Percentiles rank a stretch among this genome's conserved stretches.
Evolutionary conservation across 2,329 filamentous ascomycete genomes (phyloP).

Genomic region (Cladobotryum protrusum): DNA sequence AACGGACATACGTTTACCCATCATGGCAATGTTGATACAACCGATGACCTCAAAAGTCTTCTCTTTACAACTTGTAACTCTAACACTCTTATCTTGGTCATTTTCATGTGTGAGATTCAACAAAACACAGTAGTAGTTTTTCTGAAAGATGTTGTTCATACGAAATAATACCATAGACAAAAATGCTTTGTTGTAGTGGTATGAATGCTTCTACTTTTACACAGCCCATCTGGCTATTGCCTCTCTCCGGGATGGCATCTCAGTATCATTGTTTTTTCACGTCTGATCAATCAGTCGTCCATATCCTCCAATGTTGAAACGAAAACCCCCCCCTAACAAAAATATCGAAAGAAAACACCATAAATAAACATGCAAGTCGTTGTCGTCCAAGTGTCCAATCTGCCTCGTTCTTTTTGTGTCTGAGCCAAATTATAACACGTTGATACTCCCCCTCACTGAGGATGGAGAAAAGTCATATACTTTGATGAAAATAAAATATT

Average conservation of each 20-base stretch:
- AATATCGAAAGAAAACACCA: background rate
- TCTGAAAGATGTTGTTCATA: background rate
- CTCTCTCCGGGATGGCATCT: background rate
- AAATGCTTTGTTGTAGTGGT: too few relatives aligned
- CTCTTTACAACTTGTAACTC: too few relatives aligned
- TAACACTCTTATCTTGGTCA: too few relatives aligned
- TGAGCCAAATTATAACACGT: background rate
- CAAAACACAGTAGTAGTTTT: background rate
- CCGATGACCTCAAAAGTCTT: too few relatives aligned
- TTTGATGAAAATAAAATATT: background rate
- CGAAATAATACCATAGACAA: too few relatives aligned
- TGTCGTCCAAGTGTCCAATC: background rate
- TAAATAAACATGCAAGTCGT: background rate
- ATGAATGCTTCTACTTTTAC: background rate
- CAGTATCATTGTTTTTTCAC: too few relatives aligned
- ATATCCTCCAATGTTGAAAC: too few relatives aligned
- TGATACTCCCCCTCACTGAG: background rate
- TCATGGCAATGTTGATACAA: too few relatives aligned
- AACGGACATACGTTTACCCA: too few relatives aligned
- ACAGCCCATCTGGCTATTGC: background rate
- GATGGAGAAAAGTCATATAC: background rate
- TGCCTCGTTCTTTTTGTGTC: background rate
- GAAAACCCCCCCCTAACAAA: too few relatives aligned
- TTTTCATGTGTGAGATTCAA: too few relatives aligned
- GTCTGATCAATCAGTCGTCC: too few relatives aligned